Evolutionary conservation across 2,329 filamentous ascomycete species (phyloP), one percentile per base, ranked within the genome.

Genomic region (Fonsecaea pedrosoi): DNA sequence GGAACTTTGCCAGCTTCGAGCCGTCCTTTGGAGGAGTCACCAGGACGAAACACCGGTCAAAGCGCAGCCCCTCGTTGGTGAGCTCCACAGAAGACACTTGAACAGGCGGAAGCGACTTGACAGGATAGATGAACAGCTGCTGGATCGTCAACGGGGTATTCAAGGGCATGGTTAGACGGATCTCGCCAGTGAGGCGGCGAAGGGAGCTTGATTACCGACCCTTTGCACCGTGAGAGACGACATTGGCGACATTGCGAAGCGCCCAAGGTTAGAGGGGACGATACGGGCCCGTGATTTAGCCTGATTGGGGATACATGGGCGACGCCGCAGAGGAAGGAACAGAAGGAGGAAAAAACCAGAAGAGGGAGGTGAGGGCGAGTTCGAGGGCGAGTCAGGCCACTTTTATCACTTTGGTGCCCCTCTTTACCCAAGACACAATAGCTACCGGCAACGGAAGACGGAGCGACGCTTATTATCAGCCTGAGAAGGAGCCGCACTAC

Each of bases 101-200:
- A 32, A 72, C 70, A 2, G 70, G 69, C n/a, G 67, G 64, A 25
- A 72, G 62, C 12, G 70, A 72, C 45, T 72, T 72, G 64, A 72
- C 70, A 2, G 70, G 70, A 48, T 71, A 72, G 62, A 72, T 70
- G 57, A 72, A 72, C 21, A 72, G 62, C 69, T 70, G 40, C n/a
- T 13, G 32, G 5, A 57, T 42, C 8, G 48, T 64, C 54, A 59
- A 55, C 35, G 38, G 38, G 9, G 21, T 32, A 18, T 9, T 35
- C 58, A 55, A 21, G n/a, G 37, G 7, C 38, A 60, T 54, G 21
- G 37, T 60, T 60, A 21, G 30, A 32, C n/a, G 15, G 15, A 42
- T 15, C 13, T 15, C 53, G 42, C 50, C 12, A 25, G 32, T 40
- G 48, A 37, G 35, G 42, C 34, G 38, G 12, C 53, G 21, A 10